Evolutionary conservation across 2,329 filamentous ascomycete genomes (phyloP).

Genomic region (Pyrenochaeta sp.): DNA sequence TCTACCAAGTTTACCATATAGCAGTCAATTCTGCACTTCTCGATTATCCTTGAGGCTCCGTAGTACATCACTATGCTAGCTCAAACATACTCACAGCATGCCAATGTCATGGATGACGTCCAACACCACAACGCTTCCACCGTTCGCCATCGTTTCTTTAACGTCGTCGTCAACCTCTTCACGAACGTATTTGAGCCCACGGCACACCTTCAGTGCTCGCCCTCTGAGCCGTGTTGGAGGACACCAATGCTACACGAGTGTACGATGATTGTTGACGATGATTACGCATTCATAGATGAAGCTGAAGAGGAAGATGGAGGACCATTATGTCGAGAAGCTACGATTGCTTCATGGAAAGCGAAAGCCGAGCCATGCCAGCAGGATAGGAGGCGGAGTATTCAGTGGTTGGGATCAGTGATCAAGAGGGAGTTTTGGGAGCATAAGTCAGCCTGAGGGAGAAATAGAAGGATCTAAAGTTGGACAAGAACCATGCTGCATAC

Average conservation of each 20-base stretch:
- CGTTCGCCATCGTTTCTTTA: conserved; percentile 17
- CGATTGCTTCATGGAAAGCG: conserved; percentile 30
- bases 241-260: not conserved
- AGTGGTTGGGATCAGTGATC: conserved; percentile 14
- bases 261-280: conserved; percentile 20
- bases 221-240: conserved; percentile 8
- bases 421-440: not conserved
- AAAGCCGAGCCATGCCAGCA: not conserved
- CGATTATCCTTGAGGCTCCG: conserved; percentile 10
- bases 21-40: conserved; percentile 4
- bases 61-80: conserved; percentile 4
- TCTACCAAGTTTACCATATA: too few species aligned
- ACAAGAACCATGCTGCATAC: not conserved
- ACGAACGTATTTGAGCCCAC: conserved; percentile 25
- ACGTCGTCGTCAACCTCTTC: conserved; percentile 20
- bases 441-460: not conserved
- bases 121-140: conserved; percentile 5
- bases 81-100: not conserved
- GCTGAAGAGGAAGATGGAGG: conserved; percentile 27
- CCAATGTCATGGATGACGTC: not conserved
- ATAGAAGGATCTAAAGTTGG: not conserved
- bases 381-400: conserved; percentile 21
- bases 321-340: conserved; percentile 31
- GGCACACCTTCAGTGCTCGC: conserved; percentile 21
- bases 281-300: conserved; percentile 17